These are phyloP conservation scores for Striga hermonthica DNA, from an alignment of 305 asterid genomes.

Conservation along the genomic window DNA sequence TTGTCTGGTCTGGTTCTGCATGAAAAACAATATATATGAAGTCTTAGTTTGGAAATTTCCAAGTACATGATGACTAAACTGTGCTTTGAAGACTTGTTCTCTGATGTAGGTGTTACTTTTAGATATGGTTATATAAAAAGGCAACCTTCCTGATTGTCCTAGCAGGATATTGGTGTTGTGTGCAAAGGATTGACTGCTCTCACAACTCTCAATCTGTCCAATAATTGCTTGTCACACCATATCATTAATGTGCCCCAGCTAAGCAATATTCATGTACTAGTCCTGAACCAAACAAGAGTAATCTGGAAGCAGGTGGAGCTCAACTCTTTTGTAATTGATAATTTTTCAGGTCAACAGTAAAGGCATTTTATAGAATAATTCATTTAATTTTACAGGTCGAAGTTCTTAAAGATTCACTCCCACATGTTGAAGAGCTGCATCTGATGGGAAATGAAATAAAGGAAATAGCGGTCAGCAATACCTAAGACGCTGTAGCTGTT, in stretches of 20 bases:
- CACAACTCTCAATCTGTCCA: slow-evolving; percentile 66
- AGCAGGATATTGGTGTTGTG: slow-evolving; percentile 74
- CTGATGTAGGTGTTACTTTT: slow-evolving; percentile 9
- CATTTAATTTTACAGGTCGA: slow-evolving; percentile 60
- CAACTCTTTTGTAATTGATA: background rate
- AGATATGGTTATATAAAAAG: background rate
- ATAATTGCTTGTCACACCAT: slow-evolving; percentile 57
- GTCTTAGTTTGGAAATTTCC: slow-evolving; percentile 20
- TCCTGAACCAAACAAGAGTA: slow-evolving; percentile 78
- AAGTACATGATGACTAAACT: no score
- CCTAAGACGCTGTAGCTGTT: background rate
- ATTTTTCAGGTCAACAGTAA: slow-evolving; percentile 18
- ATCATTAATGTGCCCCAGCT: slow-evolving; percentile 50
- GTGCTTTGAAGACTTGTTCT: slow-evolving; percentile 1
- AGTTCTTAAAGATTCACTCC: slow-evolving; percentile 65
- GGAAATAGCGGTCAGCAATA: slow-evolving; percentile 56
- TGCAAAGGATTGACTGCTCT: slow-evolving; percentile 71
- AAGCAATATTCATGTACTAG: slow-evolving; percentile 57
- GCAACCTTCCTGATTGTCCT: slow-evolving; percentile 4
- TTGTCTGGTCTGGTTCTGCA: background rate
- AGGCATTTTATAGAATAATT: slow-evolving; percentile 22
- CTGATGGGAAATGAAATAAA: slow-evolving; percentile 70
- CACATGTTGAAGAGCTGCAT: slow-evolving; percentile 79
- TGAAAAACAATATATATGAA: background rate
- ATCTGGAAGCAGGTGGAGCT: slow-evolving; percentile 72